Conservation (phyloP, 2,329 filamentous ascomycete species). For the Paraphaeosphaeria minitans region DNA sequence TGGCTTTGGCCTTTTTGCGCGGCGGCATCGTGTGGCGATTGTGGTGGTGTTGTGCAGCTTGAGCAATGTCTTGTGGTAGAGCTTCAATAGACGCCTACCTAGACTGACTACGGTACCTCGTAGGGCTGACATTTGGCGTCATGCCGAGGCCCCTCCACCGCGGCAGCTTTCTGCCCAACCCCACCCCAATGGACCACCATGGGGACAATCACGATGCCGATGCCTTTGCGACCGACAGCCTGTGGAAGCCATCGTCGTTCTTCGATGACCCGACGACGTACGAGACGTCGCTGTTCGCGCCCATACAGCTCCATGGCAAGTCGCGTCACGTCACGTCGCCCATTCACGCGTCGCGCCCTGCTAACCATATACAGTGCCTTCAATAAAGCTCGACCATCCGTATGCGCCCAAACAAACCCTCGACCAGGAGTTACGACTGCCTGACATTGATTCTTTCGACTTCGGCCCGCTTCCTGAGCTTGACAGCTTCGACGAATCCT, state of each 20-base stretch:
- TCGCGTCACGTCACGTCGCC: constrained; percentile 31
- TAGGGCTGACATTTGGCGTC: constrained; percentile 41
- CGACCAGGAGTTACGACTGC: constrained; percentile 43
- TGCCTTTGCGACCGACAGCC: constrained; percentile 67
- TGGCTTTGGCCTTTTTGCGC: constrained; percentile 68
- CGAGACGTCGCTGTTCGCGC: constrained; percentile 40
- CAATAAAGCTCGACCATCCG: constrained; percentile 47
- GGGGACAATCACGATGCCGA: constrained; percentile 59
- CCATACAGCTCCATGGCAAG: constrained; percentile 44
- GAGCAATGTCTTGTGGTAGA: too few species aligned
- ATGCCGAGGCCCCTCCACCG: constrained; percentile 31
- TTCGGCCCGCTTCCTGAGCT: constrained; percentile 47
- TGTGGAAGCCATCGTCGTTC: constrained; percentile 63
- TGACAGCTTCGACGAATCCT: constrained; percentile 38
- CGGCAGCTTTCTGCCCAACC: constrained; percentile 15
- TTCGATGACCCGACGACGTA: constrained; percentile 25
- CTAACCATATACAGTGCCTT: constrained; percentile 38
- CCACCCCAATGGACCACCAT: constrained; percentile 43
- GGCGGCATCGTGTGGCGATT: constrained; percentile 64
- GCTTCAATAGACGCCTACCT: constrained; percentile 8
- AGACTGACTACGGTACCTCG: too few species aligned
- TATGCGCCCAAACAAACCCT: constrained; percentile 46
- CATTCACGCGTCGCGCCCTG: constrained; percentile 28
- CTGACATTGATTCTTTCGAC: constrained; percentile 47
- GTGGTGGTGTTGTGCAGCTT: background rate